Conservation (phyloP, 768 basidiomycete species). For the Suillus sp. region DNA sequence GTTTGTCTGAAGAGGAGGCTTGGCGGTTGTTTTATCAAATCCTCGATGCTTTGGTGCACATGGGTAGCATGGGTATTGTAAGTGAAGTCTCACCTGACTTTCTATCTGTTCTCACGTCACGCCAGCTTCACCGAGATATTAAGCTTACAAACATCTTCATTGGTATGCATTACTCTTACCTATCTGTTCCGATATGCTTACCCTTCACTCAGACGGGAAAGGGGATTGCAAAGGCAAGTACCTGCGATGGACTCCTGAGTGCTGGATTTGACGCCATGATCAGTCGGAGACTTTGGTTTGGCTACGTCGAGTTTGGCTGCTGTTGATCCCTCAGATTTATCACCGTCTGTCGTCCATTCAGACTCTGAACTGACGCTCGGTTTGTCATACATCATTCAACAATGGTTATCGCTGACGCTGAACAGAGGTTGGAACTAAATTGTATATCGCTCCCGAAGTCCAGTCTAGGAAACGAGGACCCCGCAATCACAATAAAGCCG, state of each 20-base stretch:
- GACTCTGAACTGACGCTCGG: constrained; percentile 80
- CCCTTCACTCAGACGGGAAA: constrained; percentile 59
- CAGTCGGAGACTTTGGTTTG: constrained; percentile 92
- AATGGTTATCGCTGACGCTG: background rate
- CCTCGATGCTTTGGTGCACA: constrained; percentile 86
- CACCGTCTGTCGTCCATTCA: constrained; percentile 42
- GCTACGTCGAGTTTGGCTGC: constrained; percentile 82
- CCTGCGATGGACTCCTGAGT: background rate
- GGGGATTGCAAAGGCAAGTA: constrained; percentile 76
- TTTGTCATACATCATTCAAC: constrained; percentile 27
- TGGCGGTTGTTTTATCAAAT: constrained; percentile 93
- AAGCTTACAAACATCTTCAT: constrained; percentile 95
- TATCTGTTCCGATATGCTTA: background rate
- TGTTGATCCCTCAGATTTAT: constrained; percentile 72
- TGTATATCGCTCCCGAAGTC: constrained; percentile 95
- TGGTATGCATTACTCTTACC: constrained; percentile 48
- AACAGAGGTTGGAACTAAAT: constrained; percentile 82
- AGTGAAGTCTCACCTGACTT: constrained; percentile 29
- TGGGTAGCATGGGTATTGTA: constrained; percentile 86
- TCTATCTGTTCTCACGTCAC: constrained; percentile 8
- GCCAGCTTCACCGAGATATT: constrained; percentile 79
- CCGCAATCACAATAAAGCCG: constrained; percentile 85
- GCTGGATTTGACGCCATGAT: constrained; percentile 1
- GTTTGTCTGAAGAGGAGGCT: constrained; percentile 79
- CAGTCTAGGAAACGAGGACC: constrained; percentile 60